Evolutionary conservation across 495 filamentous ascomycete genomes (phyloP).

Genomic region (Astrothelium macrocarpum): DNA sequence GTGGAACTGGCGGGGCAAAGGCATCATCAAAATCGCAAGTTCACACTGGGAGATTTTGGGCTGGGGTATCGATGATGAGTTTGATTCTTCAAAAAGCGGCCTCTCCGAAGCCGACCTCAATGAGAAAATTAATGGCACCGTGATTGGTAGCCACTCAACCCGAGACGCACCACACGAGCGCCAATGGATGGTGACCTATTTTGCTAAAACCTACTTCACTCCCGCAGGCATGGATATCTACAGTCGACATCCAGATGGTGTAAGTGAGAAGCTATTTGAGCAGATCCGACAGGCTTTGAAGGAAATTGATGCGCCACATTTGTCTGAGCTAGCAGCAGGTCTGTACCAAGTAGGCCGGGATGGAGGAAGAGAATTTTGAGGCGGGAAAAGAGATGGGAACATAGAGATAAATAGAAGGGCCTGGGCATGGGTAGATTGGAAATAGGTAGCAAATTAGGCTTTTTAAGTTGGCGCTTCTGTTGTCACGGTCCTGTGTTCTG

Average conservation of each 20-base stretch:
- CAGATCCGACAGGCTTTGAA: conserved; percentile 34
- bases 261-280: conserved; percentile 39
- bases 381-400: not conserved
- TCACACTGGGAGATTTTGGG: conserved; percentile 71
- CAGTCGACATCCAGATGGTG: conserved; percentile 45
- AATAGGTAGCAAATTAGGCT: not conserved
- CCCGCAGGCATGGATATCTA: conserved; percentile 68
- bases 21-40: conserved; percentile 52
- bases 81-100: not conserved
- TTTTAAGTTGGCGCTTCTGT: no score
- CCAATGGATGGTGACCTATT: conserved; percentile 65
- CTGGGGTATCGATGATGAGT: conserved; percentile 43
- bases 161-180: not conserved
- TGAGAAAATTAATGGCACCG: conserved; percentile 24
- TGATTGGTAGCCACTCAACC: conserved; percentile 14
- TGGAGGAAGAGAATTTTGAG: conserved; percentile 7
- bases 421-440: not conserved
- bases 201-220: conserved; percentile 64
- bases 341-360: conserved; percentile 29
- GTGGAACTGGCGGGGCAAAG: conserved; percentile 67
- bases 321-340: conserved; percentile 26
- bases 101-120: conserved; percentile 29
- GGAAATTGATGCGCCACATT: conserved; percentile 21
- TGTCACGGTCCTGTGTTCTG: no score
- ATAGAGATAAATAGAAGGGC: not conserved